Percentiles rank a stretch among this genome's conserved stretches.
Evolutionary conservation across 1,139 yeast genomes (phyloP).

Genomic region (Debaryomycetaceae sp.): DNA sequence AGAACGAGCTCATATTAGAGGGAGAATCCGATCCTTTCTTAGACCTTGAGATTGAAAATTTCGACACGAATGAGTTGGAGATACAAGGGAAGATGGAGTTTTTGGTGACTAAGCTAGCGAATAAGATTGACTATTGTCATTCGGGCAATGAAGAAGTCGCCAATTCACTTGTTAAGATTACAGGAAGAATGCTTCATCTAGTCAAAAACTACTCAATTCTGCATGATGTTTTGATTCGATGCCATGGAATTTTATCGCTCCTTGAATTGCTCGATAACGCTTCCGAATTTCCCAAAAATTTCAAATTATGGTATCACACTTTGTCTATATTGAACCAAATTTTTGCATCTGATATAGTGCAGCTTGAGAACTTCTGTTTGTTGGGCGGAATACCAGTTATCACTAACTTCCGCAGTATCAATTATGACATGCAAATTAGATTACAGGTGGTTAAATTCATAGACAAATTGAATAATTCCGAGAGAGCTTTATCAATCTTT

Average conservation of each 20-base stretch:
- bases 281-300: slow-evolving; percentile 27
- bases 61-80: slow-evolving; percentile 43
- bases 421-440: slow-evolving; percentile 35
- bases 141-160: slow-evolving; percentile 30
- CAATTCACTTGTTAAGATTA: slow-evolving; percentile 30
- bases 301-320: slow-evolving; percentile 39
- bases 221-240: slow-evolving; percentile 42
- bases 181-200: slow-evolving; percentile 40
- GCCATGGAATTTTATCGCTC: slow-evolving; percentile 48
- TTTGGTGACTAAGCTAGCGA: slow-evolving; percentile 31
- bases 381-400: slow-evolving; percentile 58
- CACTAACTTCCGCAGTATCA: slow-evolving; percentile 38
- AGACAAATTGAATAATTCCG: slow-evolving; percentile 33
- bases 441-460: slow-evolving; percentile 45
- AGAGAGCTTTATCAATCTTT: slow-evolving; percentile 45
- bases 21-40: slow-evolving; percentile 40
- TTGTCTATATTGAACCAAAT: slow-evolving; percentile 40
- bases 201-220: slow-evolving; percentile 41
- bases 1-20: slow-evolving; percentile 7
- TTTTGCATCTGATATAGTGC: slow-evolving; percentile 31
- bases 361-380: slow-evolving; percentile 50
- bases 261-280: slow-evolving; percentile 46
- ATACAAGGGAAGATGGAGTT: slow-evolving; percentile 43
- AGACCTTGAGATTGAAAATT: slow-evolving; percentile 37
- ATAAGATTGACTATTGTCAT: slow-evolving; percentile 29